phyloP scores from a whole-genome alignment of 164 flowering plant species.

The Cinnamomum chago region DNA sequence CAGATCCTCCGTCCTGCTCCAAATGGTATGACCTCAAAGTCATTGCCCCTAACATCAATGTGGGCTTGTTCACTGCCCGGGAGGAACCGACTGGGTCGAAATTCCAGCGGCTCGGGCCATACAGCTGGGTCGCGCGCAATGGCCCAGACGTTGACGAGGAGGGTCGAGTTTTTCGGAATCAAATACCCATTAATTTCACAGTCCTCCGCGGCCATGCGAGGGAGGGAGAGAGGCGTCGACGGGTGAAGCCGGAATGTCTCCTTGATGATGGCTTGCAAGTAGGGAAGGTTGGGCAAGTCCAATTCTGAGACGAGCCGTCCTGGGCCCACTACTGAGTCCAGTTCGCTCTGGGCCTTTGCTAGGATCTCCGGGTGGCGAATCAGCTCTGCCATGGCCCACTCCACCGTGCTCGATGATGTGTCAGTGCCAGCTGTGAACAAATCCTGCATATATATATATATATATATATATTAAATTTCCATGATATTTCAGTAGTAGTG shows the following conservation, averaged over 20 bases:
- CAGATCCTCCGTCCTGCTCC: constrained; percentile 92
- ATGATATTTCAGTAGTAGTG: no score
- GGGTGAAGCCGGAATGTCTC: constrained; percentile 89
- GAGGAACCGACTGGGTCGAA: constrained; percentile 66
- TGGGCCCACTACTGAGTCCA: constrained; percentile 66
- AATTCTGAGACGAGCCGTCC: constrained; percentile 54
- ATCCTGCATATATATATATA: constrained; percentile 53
- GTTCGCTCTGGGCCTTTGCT: constrained; percentile 43
- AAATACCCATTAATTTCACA: constrained; percentile 69
- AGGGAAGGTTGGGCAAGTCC: constrained; percentile 51
- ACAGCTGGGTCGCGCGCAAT: constrained; percentile 64
- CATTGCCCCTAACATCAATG: constrained; percentile 61
- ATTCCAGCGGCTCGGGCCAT: constrained; percentile 67
- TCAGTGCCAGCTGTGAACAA: constrained; percentile 83
- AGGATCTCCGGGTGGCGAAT: constrained; percentile 56
- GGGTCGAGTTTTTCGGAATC: constrained; percentile 65
- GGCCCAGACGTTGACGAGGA: constrained; percentile 80
- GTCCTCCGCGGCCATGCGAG: constrained; percentile 50
- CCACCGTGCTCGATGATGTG: constrained; percentile 79
- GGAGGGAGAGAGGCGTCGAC: constrained; percentile 77
- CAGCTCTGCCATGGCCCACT: constrained; percentile 84
- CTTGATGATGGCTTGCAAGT: constrained; percentile 66
- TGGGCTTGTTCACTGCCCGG: constrained; percentile 53
- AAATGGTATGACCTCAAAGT: constrained; percentile 77
- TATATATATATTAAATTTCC: no score